Evolutionary conservation across 2,329 filamentous ascomycete genomes (phyloP).

Genomic region (Ophiostoma sp.): DNA sequence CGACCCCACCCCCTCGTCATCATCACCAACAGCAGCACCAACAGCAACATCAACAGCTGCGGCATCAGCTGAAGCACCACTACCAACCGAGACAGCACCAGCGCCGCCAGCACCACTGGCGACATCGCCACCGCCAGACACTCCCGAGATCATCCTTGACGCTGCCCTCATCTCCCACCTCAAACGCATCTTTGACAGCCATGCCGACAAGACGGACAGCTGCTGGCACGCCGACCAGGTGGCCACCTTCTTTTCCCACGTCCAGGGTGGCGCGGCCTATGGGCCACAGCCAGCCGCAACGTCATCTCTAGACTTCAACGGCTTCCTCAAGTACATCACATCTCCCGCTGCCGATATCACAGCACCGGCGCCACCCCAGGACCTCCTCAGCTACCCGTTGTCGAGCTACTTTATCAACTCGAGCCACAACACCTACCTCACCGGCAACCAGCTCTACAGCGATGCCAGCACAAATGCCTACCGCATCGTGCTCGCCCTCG

Average conservation of each 20-base stretch:
- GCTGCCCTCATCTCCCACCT: conserved; percentile 40
- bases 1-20: conserved; percentile 1
- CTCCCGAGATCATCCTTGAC: conserved; percentile 32
- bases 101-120: neutral
- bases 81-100: neutral
- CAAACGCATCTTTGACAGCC: conserved; percentile 42
- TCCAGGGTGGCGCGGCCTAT: conserved; percentile 42
- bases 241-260: conserved; percentile 41
- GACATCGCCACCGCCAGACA: neutral
- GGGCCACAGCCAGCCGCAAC: conserved; percentile 25
- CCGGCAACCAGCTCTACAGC: conserved; percentile 81
- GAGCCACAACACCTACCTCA: conserved; percentile 91
- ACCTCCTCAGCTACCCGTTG: conserved; percentile 64
- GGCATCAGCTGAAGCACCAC: neutral
- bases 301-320: conserved; percentile 40
- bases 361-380: conserved; percentile 38
- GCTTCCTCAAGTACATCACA: conserved; percentile 53
- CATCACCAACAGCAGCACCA: conserved; percentile 5
- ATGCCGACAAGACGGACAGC: conserved; percentile 38
- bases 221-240: conserved; percentile 44
- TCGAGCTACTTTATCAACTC: conserved; percentile 92
- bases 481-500: conserved; percentile 73
- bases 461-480: conserved; percentile 84
- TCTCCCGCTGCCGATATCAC: conserved; percentile 43
- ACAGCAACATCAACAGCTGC: neutral